Evolutionary conservation across 2,329 filamentous ascomycete species (phyloP).

Genomic region (Aspergillus vadensis): DNA sequence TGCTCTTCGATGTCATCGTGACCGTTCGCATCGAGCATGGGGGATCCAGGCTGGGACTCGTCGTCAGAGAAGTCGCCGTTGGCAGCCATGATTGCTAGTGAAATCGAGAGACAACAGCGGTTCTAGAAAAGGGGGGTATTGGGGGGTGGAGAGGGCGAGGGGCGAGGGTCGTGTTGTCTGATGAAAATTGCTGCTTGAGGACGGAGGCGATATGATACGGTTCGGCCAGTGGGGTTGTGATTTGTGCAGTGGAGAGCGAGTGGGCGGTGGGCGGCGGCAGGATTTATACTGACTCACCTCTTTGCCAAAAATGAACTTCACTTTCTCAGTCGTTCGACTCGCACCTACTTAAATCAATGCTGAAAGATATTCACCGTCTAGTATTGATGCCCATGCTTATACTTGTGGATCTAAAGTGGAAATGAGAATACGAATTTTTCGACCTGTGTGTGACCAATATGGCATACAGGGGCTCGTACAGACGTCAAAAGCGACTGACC

Average conservation of each 20-base stretch:
- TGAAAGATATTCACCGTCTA: background rate
- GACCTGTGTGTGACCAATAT: background rate
- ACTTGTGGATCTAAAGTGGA: background rate
- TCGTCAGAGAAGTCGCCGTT: slow-evolving; percentile 59
- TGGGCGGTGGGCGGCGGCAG: slow-evolving; percentile 32
- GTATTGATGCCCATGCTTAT: background rate
- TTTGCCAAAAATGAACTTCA: background rate
- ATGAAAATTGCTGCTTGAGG: slow-evolving; percentile 40
- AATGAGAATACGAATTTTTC: background rate
- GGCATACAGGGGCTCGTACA: no score
- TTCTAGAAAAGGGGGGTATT: slow-evolving; percentile 8
- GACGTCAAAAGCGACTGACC: no score
- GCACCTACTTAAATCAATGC: background rate
- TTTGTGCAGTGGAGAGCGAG: slow-evolving; percentile 43
- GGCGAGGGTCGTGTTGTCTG: slow-evolving; percentile 28
- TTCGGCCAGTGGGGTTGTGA: slow-evolving; percentile 34
- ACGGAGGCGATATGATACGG: slow-evolving; percentile 39
- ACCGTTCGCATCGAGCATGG: slow-evolving; percentile 53
- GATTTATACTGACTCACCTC: slow-evolving; percentile 13
- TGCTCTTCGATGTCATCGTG: slow-evolving; percentile 76
- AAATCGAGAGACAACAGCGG: slow-evolving; percentile 11
- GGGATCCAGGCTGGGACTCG: slow-evolving; percentile 58
- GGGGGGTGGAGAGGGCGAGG: slow-evolving; percentile 17
- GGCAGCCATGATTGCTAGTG: slow-evolving; percentile 53
- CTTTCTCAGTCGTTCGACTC: background rate